Conservation (phyloP, 352 stramenopile species). For the Globisporangium yorkense region DNA sequence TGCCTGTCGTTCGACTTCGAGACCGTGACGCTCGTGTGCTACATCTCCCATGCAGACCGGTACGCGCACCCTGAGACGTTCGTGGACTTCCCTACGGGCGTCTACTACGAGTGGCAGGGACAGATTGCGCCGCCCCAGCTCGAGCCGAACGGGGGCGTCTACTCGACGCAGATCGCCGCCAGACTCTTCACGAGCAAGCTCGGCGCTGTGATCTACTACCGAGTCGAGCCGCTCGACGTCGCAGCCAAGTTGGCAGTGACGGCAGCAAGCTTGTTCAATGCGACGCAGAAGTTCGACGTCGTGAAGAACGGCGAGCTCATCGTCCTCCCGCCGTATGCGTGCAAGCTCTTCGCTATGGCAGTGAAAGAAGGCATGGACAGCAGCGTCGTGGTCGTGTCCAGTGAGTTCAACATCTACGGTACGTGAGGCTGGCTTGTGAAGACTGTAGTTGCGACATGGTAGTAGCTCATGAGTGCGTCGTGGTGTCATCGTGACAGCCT, state of each 20-base stretch:
- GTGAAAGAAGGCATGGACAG: conserved; percentile 57
- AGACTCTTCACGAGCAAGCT: conserved; percentile 50
- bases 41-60: conserved; percentile 67
- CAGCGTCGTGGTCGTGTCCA: conserved; percentile 44
- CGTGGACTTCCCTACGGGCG: conserved; percentile 51
- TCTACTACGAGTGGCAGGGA: conserved; percentile 80
- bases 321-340: conserved; percentile 47
- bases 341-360: conserved; percentile 49
- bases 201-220: conserved; percentile 55
- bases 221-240: conserved; percentile 18
- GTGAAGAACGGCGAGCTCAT: conserved; percentile 40
- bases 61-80: conserved; percentile 62
- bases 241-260: conserved; percentile 9
- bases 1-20: conserved; percentile 79
- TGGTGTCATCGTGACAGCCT: conserved; percentile 20
- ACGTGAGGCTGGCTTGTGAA: conserved; percentile 2
- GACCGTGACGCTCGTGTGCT: conserved; percentile 44
- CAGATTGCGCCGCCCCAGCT: conserved; percentile 36
- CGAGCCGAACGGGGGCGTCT: conserved; percentile 50
- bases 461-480: not conserved
- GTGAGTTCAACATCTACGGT: conserved; percentile 58
- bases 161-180: conserved; percentile 48
- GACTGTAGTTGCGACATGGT: not conserved
- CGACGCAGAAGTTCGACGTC: conserved; percentile 18
- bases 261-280: conserved; percentile 20